Conservation (phyloP, 805 yeast genomes). For the Candida maris region DNA sequence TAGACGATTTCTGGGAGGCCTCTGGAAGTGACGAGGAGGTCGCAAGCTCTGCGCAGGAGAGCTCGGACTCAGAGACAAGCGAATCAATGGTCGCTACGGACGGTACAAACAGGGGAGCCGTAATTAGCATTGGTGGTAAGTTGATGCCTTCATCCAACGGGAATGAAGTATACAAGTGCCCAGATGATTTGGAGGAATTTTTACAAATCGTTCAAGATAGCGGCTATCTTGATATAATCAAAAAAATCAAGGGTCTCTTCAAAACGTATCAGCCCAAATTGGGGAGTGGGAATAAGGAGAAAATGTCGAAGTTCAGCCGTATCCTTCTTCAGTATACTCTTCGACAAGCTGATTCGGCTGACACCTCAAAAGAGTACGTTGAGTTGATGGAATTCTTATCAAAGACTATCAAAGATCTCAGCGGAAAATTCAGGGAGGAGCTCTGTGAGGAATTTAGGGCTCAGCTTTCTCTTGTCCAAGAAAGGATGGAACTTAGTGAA, state of each 20-base stretch:
- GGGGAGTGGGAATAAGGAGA: conserved; percentile 78
- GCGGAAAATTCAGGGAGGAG: conserved; percentile 61
- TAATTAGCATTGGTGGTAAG: conserved; percentile 34
- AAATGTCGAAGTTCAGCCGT: conserved; percentile 57
- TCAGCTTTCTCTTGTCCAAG: conserved; percentile 53
- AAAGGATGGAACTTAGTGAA: conserved; percentile 38
- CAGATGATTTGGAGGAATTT: conserved; percentile 44
- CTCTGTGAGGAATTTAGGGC: conserved; percentile 62
- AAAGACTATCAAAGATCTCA: conserved; percentile 48
- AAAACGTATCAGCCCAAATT: conserved; percentile 68
- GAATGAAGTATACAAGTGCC: conserved; percentile 37
- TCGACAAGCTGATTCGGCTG: conserved; percentile 36
- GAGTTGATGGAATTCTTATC: conserved; percentile 37
- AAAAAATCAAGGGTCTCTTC: conserved; percentile 52
- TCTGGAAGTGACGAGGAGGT: conserved; percentile 43
- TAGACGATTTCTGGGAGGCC: conserved; percentile 66
- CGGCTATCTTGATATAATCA: conserved; percentile 41
- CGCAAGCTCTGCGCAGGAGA: conserved; percentile 33
- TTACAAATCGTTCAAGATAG: conserved; percentile 30
- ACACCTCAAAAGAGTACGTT: conserved; percentile 26
- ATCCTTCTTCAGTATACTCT: conserved; percentile 63
- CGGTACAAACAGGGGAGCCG: conserved; percentile 9
- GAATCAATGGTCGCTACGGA: conserved; percentile 9
- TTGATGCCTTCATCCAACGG: conserved; percentile 22
- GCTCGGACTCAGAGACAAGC: conserved; percentile 17